These are phyloP conservation scores for Claviceps capensis DNA, from an alignment of 2,329 filamentous ascomycete genomes.

Conservation along the genomic window DNA sequence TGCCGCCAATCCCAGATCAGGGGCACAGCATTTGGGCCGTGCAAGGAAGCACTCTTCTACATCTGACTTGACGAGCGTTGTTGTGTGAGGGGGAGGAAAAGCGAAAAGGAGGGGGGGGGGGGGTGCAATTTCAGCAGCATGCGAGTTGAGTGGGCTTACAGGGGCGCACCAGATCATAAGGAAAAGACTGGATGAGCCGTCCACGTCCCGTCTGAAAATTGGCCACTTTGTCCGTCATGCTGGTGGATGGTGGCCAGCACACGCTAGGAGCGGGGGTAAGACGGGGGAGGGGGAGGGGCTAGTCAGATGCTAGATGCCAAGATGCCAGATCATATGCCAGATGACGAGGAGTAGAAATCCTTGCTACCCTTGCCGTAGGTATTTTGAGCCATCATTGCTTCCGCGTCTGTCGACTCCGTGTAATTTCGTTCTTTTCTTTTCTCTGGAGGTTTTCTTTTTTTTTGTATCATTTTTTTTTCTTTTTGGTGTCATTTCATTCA, in stretches of 20 bases:
- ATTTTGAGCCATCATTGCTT: too few relatives aligned
- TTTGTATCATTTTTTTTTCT: too few relatives aligned
- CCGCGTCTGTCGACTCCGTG: too few relatives aligned
- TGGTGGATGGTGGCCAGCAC: not conserved
- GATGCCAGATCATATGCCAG: not conserved
- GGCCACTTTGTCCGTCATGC: not conserved
- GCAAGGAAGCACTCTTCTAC: slow-evolving; percentile 5
- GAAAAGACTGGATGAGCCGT: not conserved
- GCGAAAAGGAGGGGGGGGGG: not conserved
- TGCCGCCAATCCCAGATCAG: slow-evolving; percentile 8
- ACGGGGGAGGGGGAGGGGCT: not conserved
- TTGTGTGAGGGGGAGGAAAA: not conserved
- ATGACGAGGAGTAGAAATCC: too few relatives aligned
- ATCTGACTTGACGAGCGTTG: not conserved
- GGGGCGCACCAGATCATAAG: not conserved
- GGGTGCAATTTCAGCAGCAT: not conserved
- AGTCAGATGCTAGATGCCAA: too few relatives aligned
- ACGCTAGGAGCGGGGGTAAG: not conserved
- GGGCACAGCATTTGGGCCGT: slow-evolving; percentile 10
- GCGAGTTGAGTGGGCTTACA: not conserved
- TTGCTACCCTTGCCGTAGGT: too few relatives aligned
- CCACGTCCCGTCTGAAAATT: not conserved
- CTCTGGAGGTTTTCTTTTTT: too few relatives aligned
- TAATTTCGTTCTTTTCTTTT: too few relatives aligned
- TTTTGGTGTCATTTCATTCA: too few relatives aligned